These are phyloP conservation scores for Mycosphaerella sp. DNA, from an alignment of 2,329 filamentous ascomycete species.

Conservation along the genomic window DNA sequence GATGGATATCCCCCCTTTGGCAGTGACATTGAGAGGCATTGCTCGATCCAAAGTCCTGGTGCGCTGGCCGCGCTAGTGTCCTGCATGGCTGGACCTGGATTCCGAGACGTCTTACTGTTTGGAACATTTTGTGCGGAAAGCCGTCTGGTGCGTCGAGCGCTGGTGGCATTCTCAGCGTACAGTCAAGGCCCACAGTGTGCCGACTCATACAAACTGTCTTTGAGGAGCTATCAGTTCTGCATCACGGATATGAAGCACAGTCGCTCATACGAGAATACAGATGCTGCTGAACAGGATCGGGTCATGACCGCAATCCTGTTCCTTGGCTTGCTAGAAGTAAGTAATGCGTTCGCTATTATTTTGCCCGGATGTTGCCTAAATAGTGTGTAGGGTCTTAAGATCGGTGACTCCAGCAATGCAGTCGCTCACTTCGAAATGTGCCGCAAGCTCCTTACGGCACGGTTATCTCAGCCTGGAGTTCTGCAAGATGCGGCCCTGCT, in stretches of 20 bases:
- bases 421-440: conserved; percentile 20
- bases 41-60: conserved; percentile 8
- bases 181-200: neutral
- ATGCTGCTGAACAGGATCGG: conserved; percentile 8
- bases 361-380: neutral
- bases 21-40: conserved; percentile 12
- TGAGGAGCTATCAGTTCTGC: conserved; percentile 18
- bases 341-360: neutral
- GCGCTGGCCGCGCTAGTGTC: conserved; percentile 12
- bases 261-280: neutral
- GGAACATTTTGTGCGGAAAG: conserved; percentile 16
- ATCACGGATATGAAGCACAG: conserved; percentile 5
- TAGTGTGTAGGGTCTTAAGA: conserved; percentile 11
- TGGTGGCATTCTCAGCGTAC: conserved; percentile 19
- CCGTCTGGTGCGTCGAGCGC: conserved; percentile 15
- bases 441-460: conserved; percentile 8
- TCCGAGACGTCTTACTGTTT: conserved; percentile 7
- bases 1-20: conserved; percentile 18
- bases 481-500: neutral
- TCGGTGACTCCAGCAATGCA: conserved; percentile 16
- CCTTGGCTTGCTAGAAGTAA: conserved; percentile 17
- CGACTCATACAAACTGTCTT: conserved; percentile 11
- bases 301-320: conserved; percentile 12
- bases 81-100: conserved; percentile 10
- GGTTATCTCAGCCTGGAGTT: conserved; percentile 3